Evolutionary conservation across 495 filamentous ascomycete genomes (phyloP).

Genomic region (Parathielavia hyrcaniae): DNA sequence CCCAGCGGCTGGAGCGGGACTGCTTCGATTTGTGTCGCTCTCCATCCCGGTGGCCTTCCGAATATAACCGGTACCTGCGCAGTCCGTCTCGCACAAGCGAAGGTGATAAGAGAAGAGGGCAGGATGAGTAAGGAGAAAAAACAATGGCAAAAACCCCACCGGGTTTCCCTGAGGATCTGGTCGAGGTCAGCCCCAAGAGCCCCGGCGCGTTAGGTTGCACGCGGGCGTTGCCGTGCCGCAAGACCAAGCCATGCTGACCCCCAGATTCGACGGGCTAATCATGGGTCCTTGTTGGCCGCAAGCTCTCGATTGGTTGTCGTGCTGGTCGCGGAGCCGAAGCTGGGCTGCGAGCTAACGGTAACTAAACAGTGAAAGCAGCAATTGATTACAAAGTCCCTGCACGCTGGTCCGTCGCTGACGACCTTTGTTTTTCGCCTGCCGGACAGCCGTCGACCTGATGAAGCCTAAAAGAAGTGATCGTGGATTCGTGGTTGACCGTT

Average conservation of each 20-base stretch:
- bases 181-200: not conserved
- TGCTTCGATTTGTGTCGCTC: constrained; percentile 4
- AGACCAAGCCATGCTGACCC: not conserved
- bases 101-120: not conserved
- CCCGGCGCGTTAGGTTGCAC: not conserved
- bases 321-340: not conserved
- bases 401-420: not conserved
- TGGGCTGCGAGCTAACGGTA: constrained; percentile 7
- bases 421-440: not conserved
- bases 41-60: constrained; percentile 16
- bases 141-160: too few species aligned
- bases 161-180: not conserved
- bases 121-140: not conserved
- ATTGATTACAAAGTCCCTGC: not conserved
- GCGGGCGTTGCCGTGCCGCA: not conserved
- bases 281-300: not conserved
- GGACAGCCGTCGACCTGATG: not conserved
- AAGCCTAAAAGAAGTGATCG: too few species aligned
- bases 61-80: not conserved
- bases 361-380: constrained; percentile 10
- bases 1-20: not conserved
- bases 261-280: not conserved
- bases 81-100: not conserved
- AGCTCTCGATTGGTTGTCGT: constrained; percentile 1
- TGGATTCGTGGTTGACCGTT: too few species aligned